A percentile compares a stretch with the other conserved stretches of the same genome.
These are phyloP conservation scores for Yamagishiella unicocca DNA, from an alignment of 139 green algal genomes.

Conservation along the genomic window DNA sequence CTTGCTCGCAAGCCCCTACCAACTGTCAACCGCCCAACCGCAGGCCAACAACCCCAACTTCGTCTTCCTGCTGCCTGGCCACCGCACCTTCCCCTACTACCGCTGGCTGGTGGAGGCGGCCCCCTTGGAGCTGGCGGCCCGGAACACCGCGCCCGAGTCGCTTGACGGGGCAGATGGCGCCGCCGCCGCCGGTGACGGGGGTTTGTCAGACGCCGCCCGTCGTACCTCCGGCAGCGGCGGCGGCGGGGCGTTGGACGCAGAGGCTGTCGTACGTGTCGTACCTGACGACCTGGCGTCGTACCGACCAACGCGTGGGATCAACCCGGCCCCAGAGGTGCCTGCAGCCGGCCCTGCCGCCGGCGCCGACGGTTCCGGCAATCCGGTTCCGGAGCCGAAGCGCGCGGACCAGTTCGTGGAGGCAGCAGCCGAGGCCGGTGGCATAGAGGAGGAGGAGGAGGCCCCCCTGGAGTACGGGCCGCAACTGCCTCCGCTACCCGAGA, in stretches of 20 bases:
- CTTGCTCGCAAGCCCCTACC: too few species aligned
- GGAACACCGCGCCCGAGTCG: not conserved
- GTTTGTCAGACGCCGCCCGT: not conserved
- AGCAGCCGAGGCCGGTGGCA: not conserved
- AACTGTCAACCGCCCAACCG: not conserved
- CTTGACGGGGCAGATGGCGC: not conserved
- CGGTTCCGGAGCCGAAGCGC: not conserved
- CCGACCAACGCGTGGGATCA: too few species aligned
- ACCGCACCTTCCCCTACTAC: constrained; percentile 71
- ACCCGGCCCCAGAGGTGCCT: not conserved
- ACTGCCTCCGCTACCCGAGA: not conserved
- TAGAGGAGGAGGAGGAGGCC: not conserved
- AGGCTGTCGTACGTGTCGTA: too few species aligned
- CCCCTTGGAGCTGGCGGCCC: constrained; percentile 42
- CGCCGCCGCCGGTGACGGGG: not conserved
- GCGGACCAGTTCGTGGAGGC: too few species aligned
- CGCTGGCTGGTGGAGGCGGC: constrained; percentile 69
- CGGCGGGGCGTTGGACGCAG: too few species aligned
- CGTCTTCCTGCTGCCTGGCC: constrained; percentile 65
- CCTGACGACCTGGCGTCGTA: too few species aligned
- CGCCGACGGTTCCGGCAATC: too few species aligned
- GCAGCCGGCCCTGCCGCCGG: not conserved
- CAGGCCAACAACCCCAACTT: constrained; percentile 70
- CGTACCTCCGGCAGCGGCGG: not conserved
- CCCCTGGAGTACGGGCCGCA: not conserved